These are phyloP conservation scores for Lactarius trivialis DNA, from an alignment of 768 basidiomycete species.

Conservation along the genomic window DNA sequence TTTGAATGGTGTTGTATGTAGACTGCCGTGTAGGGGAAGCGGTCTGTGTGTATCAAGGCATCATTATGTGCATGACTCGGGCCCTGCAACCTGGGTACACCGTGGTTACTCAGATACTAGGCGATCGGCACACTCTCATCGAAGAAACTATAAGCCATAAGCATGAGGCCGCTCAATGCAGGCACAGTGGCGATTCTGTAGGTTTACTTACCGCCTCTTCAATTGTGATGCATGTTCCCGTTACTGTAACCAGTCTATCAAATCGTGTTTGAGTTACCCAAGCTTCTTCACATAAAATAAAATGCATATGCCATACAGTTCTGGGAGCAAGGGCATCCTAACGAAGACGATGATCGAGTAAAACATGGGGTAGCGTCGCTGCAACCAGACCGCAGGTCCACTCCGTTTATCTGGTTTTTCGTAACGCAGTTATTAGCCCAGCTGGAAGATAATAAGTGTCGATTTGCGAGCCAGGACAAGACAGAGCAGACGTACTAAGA, in stretches of 20 bases:
- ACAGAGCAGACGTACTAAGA: constrained; percentile 40
- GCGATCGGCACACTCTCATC: constrained; percentile 30
- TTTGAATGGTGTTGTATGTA: constrained; percentile 22
- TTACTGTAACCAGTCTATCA: not conserved
- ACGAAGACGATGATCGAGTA: not conserved
- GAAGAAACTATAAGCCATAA: constrained; percentile 20
- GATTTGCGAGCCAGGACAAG: not conserved
- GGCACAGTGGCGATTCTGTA: not conserved
- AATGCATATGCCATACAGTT: constrained; percentile 26
- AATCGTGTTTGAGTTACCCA: not conserved
- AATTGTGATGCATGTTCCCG: constrained; percentile 1
- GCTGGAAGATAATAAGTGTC: constrained; percentile 30
- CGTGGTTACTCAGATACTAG: constrained; percentile 31
- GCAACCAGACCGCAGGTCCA: constrained; percentile 33
- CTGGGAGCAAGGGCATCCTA: constrained; percentile 34
- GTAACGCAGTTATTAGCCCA: constrained; percentile 57
- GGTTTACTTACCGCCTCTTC: not conserved
- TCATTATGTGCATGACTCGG: not conserved
- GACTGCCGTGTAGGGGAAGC: constrained; percentile 17
- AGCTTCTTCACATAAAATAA: not conserved
- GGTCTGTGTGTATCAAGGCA: not conserved
- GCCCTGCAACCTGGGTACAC: constrained; percentile 18
- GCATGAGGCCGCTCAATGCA: not conserved
- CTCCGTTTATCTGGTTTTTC: constrained; percentile 43
- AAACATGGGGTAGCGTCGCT: not conserved